Evolutionary conservation across 2,329 filamentous ascomycete species (phyloP), one percentile per base, ranked within the genome.

Genomic region (Aspergillus tanneri): DNA sequence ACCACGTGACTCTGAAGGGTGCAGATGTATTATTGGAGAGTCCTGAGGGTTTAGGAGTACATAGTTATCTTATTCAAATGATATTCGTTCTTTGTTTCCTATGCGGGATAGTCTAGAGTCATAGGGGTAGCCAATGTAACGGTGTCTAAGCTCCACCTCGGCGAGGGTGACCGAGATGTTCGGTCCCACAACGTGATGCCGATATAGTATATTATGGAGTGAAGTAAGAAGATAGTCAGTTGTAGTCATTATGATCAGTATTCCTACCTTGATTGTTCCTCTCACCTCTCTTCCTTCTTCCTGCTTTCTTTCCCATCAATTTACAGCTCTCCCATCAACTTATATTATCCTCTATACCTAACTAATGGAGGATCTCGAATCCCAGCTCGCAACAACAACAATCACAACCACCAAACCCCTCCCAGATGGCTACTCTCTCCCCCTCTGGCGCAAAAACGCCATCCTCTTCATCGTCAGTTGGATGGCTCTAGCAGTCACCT

Each of bases 401-500:
- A 16, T 23, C 28, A 18, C 30, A 2, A 18, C 30, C 10, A 56
- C 22, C 42, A 37, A 46, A 12, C 37, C 42, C n/a, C 38, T 32
- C 5, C 27, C 39, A 28, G 48, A 50, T 1, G 59, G 58, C n/a
- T 63, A 62, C 43, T 24, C 41, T 5, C 55, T 68, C 10, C 64
- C 68, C 7, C 46, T 39, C 46, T 72, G 70, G 70, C 64, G 63
- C 21, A 74, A 74, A 61, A 64, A 52, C 18, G 56, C 73, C 18
- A 71, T 75, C 21, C 59, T 74, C 32, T 72, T 73, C 52, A 54
- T 66, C 9, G 66, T 68, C 21, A 72, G 69, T 50, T 75, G 70
- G 69, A 68, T 71, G 60, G 68, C 71, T 2, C 58, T 74, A 4
- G 61, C 67, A 2, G 62, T 69, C 6, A 71, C 71, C 30, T 75